phyloP scores from a whole-genome alignment of 306 rosid genomes.

The Hippophae rhamnoides region DNA sequence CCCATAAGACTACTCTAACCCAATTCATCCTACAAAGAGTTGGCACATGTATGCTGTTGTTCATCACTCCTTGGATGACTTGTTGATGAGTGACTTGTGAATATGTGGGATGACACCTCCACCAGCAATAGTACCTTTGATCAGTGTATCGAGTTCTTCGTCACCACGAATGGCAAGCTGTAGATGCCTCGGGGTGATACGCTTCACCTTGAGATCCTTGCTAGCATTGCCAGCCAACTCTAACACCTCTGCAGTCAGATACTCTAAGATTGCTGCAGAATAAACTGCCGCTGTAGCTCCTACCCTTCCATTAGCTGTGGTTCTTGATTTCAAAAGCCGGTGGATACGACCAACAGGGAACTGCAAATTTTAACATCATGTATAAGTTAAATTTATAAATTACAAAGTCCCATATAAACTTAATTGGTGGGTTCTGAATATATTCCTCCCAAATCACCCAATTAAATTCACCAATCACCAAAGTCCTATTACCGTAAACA shows the following conservation, averaged over 20 bases:
- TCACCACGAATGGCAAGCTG: slow-evolving; percentile 78
- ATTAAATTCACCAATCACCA: no score
- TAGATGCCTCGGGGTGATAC: slow-evolving; percentile 68
- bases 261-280: slow-evolving; percentile 71
- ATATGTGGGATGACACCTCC: slow-evolving; percentile 74
- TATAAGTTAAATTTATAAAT: background rate
- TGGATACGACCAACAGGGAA: slow-evolving; percentile 74
- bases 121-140: slow-evolving; percentile 69
- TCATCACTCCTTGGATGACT: slow-evolving; percentile 57
- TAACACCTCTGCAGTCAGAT: slow-evolving; percentile 69
- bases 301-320: slow-evolving; percentile 63
- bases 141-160: slow-evolving; percentile 62
- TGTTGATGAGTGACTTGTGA: slow-evolving; percentile 70
- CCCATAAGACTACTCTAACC: slow-evolving; percentile 3
- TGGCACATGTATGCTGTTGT: slow-evolving; percentile 5
- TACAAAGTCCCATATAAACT: background rate
- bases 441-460: background rate
- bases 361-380: slow-evolving; percentile 29
- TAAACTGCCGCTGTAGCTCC: slow-evolving; percentile 79
- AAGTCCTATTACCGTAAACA: no score
- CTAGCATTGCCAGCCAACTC: slow-evolving; percentile 74
- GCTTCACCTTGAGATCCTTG: slow-evolving; percentile 68
- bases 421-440: background rate
- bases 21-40: slow-evolving; percentile 10
- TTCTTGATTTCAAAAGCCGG: slow-evolving; percentile 52